Percentiles rank a stretch among this genome's conserved stretches.
Evolutionary conservation across 768 basidiomycete species (phyloP).

Genomic region (Mycena pura): DNA sequence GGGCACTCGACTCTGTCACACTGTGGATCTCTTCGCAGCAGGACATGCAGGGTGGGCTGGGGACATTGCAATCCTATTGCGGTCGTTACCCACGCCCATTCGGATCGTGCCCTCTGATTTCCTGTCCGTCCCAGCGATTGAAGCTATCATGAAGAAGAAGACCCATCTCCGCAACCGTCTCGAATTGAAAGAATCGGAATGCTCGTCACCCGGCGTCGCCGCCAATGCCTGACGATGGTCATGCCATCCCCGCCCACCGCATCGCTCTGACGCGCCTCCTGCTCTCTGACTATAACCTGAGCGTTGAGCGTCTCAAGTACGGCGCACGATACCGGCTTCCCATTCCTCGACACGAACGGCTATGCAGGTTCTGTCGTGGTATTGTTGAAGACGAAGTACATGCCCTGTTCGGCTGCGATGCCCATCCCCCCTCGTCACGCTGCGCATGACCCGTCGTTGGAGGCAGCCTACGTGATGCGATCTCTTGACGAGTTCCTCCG

Average conservation of each 20-base stretch:
- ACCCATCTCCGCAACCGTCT: neutral
- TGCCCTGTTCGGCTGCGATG: neutral
- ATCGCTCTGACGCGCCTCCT: no score
- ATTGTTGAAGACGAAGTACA: neutral
- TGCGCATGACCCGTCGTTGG: neutral
- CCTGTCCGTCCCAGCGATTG: neutral
- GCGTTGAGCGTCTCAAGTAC: neutral
- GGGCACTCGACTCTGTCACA: no score
- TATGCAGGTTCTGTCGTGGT: constrained; percentile 5
- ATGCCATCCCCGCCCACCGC: neutral
- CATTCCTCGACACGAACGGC: neutral
- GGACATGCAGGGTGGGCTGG: no score
- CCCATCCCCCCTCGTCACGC: neutral
- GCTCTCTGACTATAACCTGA: neutral
- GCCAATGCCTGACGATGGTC: neutral
- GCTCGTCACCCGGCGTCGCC: neutral
- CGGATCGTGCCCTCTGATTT: neutral
- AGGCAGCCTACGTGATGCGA: neutral
- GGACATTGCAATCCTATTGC: no score
- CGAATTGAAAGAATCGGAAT: neutral
- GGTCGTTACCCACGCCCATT: neutral
- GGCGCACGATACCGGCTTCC: neutral
- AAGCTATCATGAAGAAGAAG: neutral
- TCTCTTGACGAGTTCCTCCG: neutral
- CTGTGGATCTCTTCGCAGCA: no score